Conservation (phyloP, 306 rosid genomes). For the Myrica gale region DNA sequence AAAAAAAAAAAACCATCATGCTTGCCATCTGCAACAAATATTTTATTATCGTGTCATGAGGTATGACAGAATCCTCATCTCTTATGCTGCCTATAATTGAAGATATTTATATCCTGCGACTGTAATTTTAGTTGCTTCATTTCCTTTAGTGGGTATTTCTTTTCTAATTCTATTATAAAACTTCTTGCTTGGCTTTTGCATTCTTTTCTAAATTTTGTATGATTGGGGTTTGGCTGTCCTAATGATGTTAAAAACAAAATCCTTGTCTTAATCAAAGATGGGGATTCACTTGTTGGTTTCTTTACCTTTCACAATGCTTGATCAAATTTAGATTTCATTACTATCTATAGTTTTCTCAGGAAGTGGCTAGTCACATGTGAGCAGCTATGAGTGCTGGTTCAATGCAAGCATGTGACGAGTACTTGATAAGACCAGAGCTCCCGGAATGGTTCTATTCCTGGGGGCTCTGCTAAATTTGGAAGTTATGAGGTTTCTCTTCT, state of each 20-base stretch:
- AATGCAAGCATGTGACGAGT: neutral
- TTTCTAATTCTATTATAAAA: no score
- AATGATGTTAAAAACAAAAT: neutral
- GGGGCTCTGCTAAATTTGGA: neutral
- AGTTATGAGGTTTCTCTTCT: neutral
- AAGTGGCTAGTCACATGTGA: neutral
- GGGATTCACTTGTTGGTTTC: neutral
- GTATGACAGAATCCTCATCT: neutral
- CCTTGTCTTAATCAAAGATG: neutral
- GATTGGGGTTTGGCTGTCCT: neutral
- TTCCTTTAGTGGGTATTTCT: no score
- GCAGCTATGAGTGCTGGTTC: neutral
- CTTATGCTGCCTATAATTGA: neutral
- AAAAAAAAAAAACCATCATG: neutral
- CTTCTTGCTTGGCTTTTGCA: neutral
- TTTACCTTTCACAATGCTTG: neutral
- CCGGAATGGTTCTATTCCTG: neutral
- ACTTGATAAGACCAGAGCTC: neutral
- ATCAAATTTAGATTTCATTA: neutral
- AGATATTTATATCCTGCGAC: neutral
- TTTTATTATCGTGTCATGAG: neutral
- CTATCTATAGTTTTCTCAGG: neutral
- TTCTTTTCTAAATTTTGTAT: neutral
- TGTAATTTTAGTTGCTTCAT: neutral
- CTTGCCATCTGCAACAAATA: neutral